A percentile compares a stretch with the other conserved stretches of the same genome.
Evolutionary conservation across 257 asterid species (phyloP).

Genomic region (Ehretia macrophylla): DNA sequence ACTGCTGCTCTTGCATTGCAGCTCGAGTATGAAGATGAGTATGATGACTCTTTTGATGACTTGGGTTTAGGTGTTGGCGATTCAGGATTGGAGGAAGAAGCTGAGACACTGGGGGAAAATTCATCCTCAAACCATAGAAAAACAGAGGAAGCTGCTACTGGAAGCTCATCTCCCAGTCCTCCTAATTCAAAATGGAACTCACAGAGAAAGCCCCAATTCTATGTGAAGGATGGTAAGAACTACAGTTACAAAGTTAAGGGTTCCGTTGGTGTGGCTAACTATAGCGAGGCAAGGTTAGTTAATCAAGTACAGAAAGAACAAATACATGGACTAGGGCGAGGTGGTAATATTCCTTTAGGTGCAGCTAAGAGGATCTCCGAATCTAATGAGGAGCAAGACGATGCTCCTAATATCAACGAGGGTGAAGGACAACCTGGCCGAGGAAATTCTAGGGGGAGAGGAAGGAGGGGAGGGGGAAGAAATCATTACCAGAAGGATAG

Average conservation of each 20-base stretch:
- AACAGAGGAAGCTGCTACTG: conserved; percentile 26
- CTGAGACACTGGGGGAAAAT: conserved; percentile 35
- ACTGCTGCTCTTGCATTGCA: conserved; percentile 71
- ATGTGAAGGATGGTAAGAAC: conserved; percentile 92
- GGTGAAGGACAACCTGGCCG: conserved; percentile 32
- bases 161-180: conserved; percentile 33
- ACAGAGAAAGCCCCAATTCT: conserved; percentile 68
- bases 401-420: conserved; percentile 19
- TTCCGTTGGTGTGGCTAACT: conserved; percentile 67
- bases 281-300: conserved; percentile 62
- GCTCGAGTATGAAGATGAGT: conserved; percentile 93
- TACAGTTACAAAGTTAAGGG: conserved; percentile 92
- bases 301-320: conserved; percentile 61
- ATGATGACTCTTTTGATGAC: conserved; percentile 96
- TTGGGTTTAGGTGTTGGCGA: conserved; percentile 79
- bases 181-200: conserved; percentile 62
- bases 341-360: conserved; percentile 81
- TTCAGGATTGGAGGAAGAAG: conserved; percentile 72
- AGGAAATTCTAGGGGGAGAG: conserved; percentile 41
- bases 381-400: conserved; percentile 24
- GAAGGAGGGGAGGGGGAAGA: conserved; percentile 63
- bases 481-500: conserved; percentile 50
- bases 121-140: conserved; percentile 24
- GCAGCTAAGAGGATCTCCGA: conserved; percentile 36
- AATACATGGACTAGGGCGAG: conserved; percentile 83